Conservation (phyloP, 1,284 basidiomycete genomes). For the Cryptococcus sp. region DNA sequence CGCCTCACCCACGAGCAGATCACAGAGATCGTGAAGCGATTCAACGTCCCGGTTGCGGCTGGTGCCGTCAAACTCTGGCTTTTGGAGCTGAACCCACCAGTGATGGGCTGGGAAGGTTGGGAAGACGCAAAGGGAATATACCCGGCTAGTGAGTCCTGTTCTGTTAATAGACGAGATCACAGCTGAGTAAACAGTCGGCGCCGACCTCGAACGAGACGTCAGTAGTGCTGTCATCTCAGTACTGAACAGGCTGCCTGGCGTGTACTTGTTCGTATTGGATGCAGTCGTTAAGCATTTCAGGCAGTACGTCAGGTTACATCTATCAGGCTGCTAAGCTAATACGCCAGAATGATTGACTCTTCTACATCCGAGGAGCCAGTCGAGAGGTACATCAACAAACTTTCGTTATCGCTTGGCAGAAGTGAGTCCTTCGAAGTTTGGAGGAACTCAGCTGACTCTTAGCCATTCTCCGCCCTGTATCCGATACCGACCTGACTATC, state of each 20-base stretch:
- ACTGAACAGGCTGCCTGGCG: slow-evolving; percentile 67
- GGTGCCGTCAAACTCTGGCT: slow-evolving; percentile 75
- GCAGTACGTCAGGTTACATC: slow-evolving; percentile 52
- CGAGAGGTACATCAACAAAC: slow-evolving; percentile 75
- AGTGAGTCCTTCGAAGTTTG: slow-evolving; percentile 54
- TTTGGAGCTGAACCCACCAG: slow-evolving; percentile 76
- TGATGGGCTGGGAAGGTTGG: slow-evolving; percentile 75
- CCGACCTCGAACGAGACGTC: slow-evolving; percentile 59
- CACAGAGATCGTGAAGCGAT: slow-evolving; percentile 64
- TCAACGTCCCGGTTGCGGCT: slow-evolving; percentile 80
- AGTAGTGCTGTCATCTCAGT: slow-evolving; percentile 62
- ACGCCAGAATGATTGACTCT: slow-evolving; percentile 60
- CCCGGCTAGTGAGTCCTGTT: slow-evolving; percentile 55
- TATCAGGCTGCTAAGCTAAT: neutral
- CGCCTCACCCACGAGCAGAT: slow-evolving; percentile 61
- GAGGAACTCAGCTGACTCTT: neutral
- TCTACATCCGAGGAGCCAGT: slow-evolving; percentile 65
- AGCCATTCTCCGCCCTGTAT: slow-evolving; percentile 77
- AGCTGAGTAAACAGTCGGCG: slow-evolving; percentile 53
- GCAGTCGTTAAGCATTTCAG: slow-evolving; percentile 72
- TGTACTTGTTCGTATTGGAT: slow-evolving; percentile 79
- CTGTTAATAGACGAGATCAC: slow-evolving; percentile 1
- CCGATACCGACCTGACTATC: slow-evolving; percentile 74
- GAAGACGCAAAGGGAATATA: slow-evolving; percentile 81
- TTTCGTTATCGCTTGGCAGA: slow-evolving; percentile 79